These are phyloP conservation scores for Citrus sp. DNA, from an alignment of 345 rosid genomes.

Conservation along the genomic window DNA sequence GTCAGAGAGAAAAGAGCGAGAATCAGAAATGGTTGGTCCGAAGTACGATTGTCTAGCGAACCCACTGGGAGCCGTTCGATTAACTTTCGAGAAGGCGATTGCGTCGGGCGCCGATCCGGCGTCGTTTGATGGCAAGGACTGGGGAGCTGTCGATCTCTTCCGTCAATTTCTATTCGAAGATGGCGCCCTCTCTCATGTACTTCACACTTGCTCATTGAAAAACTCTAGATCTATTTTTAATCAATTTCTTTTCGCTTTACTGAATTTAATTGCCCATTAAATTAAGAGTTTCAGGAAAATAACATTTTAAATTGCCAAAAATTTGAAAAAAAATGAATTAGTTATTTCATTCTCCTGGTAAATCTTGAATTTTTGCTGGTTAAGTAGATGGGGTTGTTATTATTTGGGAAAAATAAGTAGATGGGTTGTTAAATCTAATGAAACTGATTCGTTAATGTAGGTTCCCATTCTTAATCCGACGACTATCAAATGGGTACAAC, in stretches of 20 bases:
- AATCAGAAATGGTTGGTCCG: conserved; percentile 66
- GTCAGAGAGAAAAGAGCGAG: background rate
- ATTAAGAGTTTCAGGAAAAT: background rate
- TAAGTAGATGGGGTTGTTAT: background rate
- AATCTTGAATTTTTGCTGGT: background rate
- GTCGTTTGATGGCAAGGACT: conserved; percentile 75
- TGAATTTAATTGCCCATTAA: background rate
- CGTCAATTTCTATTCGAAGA: conserved; percentile 66
- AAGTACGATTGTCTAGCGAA: conserved; percentile 74
- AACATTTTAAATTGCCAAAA: background rate
- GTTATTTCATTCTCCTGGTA: background rate
- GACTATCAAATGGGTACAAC: conserved; percentile 52
- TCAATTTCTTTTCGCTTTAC: background rate
- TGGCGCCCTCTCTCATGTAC: conserved; percentile 57
- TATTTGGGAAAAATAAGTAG: no score
- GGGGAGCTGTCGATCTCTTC: conserved; percentile 85
- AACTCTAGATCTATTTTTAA: background rate
- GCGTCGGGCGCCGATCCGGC: conserved; percentile 61
- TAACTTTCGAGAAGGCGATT: conserved; percentile 66
- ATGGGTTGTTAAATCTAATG: background rate
- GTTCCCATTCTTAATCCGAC: conserved; percentile 61
- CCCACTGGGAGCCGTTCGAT: conserved; percentile 88
- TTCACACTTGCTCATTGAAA: background rate
- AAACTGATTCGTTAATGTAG: conserved; percentile 23
- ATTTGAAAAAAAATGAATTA: background rate